A percentile compares a stretch with the other conserved stretches of the same genome.
phyloP scores from a whole-genome alignment of 306 rosid species.

The Astragalus glycyphyllos region DNA sequence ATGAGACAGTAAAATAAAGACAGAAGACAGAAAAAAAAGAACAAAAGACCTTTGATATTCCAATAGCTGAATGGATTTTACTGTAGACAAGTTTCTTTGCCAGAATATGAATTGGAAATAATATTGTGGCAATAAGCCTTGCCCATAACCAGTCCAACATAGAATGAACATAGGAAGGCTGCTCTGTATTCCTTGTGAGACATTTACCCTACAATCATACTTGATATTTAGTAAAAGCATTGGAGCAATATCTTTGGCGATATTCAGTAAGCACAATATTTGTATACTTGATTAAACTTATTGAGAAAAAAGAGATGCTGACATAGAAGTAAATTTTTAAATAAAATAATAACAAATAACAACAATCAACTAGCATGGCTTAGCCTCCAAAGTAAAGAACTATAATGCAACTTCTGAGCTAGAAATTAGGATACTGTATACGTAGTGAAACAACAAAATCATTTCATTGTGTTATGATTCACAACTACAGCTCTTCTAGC shows the following conservation, averaged over 20 bases:
- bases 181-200: slow-evolving; percentile 61
- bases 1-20: slow-evolving; percentile 17
- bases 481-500: background rate
- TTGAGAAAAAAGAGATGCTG: background rate
- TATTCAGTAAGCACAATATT: slow-evolving; percentile 5
- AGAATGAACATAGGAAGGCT: slow-evolving; percentile 57
- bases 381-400: slow-evolving; percentile 17
- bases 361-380: slow-evolving; percentile 22
- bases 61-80: slow-evolving; percentile 79
- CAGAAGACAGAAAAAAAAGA: slow-evolving; percentile 8
- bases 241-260: slow-evolving; percentile 31
- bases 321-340: background rate
- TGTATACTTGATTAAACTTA: background rate
- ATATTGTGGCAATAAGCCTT: slow-evolving; percentile 61
- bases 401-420: slow-evolving; percentile 17
- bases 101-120: slow-evolving; percentile 78
- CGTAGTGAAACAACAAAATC: slow-evolving; percentile 2
- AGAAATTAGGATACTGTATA: slow-evolving; percentile 18
- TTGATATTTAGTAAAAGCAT: slow-evolving; percentile 38
- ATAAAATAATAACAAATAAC: background rate
- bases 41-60: slow-evolving; percentile 66
- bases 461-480: background rate
- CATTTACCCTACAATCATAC: slow-evolving; percentile 69
- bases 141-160: slow-evolving; percentile 79
- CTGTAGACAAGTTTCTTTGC: slow-evolving; percentile 75